Base-by-base conservation (phyloP, 2,329 filamentous ascomycete species). In the Geosmithia flava region DNA sequence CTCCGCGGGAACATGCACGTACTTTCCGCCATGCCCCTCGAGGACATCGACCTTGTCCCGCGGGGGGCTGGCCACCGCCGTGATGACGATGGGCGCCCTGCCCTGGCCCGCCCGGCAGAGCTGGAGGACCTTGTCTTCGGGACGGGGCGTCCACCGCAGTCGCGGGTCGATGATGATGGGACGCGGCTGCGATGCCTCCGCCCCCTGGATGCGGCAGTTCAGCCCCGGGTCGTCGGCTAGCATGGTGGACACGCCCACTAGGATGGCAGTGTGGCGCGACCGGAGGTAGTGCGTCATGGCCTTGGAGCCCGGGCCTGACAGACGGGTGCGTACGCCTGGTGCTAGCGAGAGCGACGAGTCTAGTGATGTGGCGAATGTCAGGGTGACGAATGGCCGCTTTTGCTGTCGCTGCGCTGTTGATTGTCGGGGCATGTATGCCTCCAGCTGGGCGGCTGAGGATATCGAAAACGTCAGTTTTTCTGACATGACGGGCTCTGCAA, bases 271-370 rank as follows among this genome's bases (percentile, higher is more conserved):
- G 66, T 97, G 89, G 16, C 75, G 77, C 13, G 83, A 82, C 57
- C 91, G 86, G 27, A 97, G 76, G 61, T 85, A 87, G 65, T 97
- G 91, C 0, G 91, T 96, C 87, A 97, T 94, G 47, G 86, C 78
- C 65, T 95, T 95, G 39, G 87, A 87, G 53, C 82, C 74, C 0
- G 84, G 78, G 3, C 90, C 90, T 1, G 91, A 97, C 15, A 97
- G 76, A 0, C 77, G 72, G 2, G 91, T 97, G 54, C 85, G 85
- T n/a, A 80, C 72, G 15, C 89, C 89, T 0, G 88, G 87, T 0
- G 82, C 74, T 27, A 91, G 74, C 2, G 89, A 79, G 46, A 94
- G 74, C 48, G 81, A 78, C 41, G 85, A 83, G 68, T 97, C 91
- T 55, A 98, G 82, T 3, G 90, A 96, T 7, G 83, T 85, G 20